phyloP scores from a whole-genome alignment of 192 early-diverging fungal genomes.

The Diversispora eburnea region DNA sequence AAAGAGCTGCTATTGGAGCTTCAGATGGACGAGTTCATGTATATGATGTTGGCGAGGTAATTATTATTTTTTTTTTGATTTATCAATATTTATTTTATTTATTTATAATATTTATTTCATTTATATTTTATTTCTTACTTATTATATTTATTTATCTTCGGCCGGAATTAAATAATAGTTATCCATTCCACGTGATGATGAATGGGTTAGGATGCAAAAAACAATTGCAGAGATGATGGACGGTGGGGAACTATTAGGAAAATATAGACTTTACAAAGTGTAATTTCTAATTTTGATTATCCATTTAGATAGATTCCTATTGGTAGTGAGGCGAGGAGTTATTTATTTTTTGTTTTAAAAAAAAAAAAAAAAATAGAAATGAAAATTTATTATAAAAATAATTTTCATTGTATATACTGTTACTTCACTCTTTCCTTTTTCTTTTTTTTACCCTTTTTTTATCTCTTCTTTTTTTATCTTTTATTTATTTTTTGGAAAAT shows the following conservation, averaged over 20 bases:
- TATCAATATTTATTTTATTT: background rate
- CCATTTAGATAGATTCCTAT: too few species aligned
- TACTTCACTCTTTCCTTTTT: too few species aligned
- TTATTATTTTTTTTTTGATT: background rate
- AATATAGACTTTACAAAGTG: background rate
- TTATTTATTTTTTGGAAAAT: too few species aligned
- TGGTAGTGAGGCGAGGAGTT: too few species aligned
- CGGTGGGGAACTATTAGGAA: background rate
- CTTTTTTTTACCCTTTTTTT: too few species aligned
- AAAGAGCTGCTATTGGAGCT: conserved; percentile 74
- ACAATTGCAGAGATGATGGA: conserved; percentile 18
- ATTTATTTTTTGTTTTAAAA: too few species aligned
- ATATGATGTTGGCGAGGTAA: conserved; percentile 91
- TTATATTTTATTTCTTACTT: background rate
- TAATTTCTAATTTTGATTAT: too few species aligned
- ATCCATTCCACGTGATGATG: conserved; percentile 11
- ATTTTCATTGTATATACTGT: too few species aligned
- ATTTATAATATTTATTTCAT: background rate
- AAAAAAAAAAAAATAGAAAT: too few species aligned
- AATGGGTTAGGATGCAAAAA: conserved; percentile 17
- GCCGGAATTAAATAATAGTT: background rate
- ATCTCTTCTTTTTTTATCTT: too few species aligned
- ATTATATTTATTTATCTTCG: background rate
- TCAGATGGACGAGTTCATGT: conserved; percentile 82
- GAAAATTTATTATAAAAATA: too few species aligned